phyloP scores from a whole-genome alignment of 106 monocot genomes.

The Iris macrosiphon region DNA sequence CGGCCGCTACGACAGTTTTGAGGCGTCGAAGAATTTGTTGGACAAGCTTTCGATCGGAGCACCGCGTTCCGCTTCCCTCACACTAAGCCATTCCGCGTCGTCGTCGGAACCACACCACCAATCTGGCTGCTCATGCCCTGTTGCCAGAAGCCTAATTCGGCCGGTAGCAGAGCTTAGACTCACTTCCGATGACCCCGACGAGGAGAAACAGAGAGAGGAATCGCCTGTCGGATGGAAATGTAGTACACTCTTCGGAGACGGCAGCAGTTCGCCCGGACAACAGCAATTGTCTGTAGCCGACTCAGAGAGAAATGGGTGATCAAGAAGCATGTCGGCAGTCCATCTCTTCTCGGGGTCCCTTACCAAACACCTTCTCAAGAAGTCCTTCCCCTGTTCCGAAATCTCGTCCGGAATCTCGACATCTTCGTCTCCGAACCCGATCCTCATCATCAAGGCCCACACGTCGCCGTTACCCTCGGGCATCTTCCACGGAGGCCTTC shows the following conservation, averaged over 20 bases:
- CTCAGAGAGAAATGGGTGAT: constrained; percentile 15
- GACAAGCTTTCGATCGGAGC: too few species aligned
- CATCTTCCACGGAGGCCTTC: constrained; percentile 25
- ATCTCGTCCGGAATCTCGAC: constrained; percentile 19
- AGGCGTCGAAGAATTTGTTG: too few species aligned
- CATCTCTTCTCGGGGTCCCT: constrained; percentile 20
- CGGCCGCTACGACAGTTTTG: too few species aligned
- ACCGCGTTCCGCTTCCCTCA: neutral
- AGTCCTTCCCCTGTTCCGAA: constrained; percentile 32
- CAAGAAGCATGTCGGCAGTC: constrained; percentile 32
- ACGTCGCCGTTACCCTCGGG: neutral
- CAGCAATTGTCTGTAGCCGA: too few species aligned
- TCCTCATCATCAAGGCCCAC: constrained; percentile 10
- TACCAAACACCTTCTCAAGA: constrained; percentile 20
- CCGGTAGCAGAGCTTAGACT: neutral
- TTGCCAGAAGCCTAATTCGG: too few species aligned
- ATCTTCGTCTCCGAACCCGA: constrained; percentile 11
- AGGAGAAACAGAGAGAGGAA: neutral
- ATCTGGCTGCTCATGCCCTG: neutral
- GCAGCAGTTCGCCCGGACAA: neutral
- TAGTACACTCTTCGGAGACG: neutral
- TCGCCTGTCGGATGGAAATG: too few species aligned
- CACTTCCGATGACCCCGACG: too few species aligned
- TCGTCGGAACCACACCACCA: neutral
- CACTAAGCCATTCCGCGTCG: neutral